Conservation (phyloP, 805 yeast genomes). For the Candida verbasci region DNA sequence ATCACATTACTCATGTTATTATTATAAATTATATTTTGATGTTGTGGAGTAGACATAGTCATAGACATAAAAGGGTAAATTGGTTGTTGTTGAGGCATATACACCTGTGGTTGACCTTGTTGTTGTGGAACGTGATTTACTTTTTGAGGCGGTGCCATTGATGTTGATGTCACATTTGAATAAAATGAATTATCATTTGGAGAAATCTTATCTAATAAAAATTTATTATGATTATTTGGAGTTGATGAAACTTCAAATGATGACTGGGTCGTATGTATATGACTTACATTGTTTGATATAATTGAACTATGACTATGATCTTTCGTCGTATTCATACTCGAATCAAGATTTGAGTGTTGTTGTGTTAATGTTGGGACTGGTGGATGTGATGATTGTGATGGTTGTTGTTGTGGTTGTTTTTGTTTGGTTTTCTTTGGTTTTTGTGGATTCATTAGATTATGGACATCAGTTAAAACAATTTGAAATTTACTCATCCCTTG, state of each 20-base stretch:
- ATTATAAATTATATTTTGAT: conserved; percentile 23
- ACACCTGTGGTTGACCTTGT: too few species aligned
- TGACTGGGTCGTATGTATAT: conserved; percentile 28
- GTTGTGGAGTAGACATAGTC: conserved; percentile 44
- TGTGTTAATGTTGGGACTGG: not conserved
- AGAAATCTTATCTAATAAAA: conserved; percentile 33
- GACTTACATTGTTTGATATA: conserved; percentile 20
- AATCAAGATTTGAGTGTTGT: conserved; percentile 7
- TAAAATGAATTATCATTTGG: conserved; percentile 24
- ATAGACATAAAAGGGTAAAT: conserved; percentile 17
- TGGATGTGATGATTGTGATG: not conserved
- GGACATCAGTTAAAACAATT: conserved; percentile 42
- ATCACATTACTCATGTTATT: conserved; percentile 11
- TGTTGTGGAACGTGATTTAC: conserved; percentile 3
- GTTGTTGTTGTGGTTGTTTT: not conserved
- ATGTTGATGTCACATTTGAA: conserved; percentile 8
- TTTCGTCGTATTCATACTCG: conserved; percentile 15
- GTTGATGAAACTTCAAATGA: conserved; percentile 38
- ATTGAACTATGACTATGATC: conserved; percentile 22
- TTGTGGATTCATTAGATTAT: conserved; percentile 20
- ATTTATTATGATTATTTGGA: conserved; percentile 39
- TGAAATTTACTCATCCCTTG: conserved; percentile 44
- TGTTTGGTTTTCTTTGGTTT: conserved; percentile 6
- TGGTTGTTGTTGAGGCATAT: conserved; percentile 6
- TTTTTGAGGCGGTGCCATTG: conserved; percentile 26